Percentiles rank a stretch among this genome's conserved stretches.
Evolutionary conservation across 1,284 basidiomycete species (phyloP).

Genomic region (Moniliella sp.): DNA sequence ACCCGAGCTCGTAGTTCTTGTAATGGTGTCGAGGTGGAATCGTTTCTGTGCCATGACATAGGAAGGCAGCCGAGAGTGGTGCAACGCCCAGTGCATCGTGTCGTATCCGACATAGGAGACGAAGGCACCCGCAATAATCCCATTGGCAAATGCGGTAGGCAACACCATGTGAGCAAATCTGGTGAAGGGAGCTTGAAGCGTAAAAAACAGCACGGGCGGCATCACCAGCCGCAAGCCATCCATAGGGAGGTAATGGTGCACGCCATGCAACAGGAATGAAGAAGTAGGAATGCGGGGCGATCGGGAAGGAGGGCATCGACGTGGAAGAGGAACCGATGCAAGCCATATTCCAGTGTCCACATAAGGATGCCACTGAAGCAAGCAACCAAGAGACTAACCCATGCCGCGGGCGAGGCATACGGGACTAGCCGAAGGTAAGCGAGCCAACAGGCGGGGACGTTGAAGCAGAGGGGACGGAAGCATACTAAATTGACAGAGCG

Average conservation of each 20-base stretch:
- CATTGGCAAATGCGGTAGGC: constrained; percentile 66
- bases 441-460: too few species aligned
- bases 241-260: constrained; percentile 96
- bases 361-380: constrained; percentile 66
- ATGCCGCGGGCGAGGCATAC: constrained; percentile 1
- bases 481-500: constrained; percentile 51
- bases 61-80: constrained; percentile 44
- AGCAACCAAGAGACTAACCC: too few species aligned
- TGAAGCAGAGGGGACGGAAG: constrained; percentile 5
- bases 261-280: constrained; percentile 89
- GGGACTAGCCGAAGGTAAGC: not conserved
- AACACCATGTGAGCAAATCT: constrained; percentile 62
- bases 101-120: constrained; percentile 49
- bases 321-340: constrained; percentile 96
- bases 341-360: constrained; percentile 85
- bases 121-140: constrained; percentile 74
- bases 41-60: constrained; percentile 82
- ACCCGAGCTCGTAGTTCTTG: constrained; percentile 87
- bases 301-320: constrained; percentile 77
- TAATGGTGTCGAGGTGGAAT: constrained; percentile 96
- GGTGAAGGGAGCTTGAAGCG: constrained; percentile 69
- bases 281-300: constrained; percentile 50
- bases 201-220: constrained; percentile 68
- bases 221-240: constrained; percentile 66
- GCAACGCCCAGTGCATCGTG: constrained; percentile 33